A percentile compares a stretch with the other conserved stretches of the same genome.
These are phyloP conservation scores for Nigrospora oryzae DNA, from an alignment of 2,329 filamentous ascomycete species.

Conservation along the genomic window DNA sequence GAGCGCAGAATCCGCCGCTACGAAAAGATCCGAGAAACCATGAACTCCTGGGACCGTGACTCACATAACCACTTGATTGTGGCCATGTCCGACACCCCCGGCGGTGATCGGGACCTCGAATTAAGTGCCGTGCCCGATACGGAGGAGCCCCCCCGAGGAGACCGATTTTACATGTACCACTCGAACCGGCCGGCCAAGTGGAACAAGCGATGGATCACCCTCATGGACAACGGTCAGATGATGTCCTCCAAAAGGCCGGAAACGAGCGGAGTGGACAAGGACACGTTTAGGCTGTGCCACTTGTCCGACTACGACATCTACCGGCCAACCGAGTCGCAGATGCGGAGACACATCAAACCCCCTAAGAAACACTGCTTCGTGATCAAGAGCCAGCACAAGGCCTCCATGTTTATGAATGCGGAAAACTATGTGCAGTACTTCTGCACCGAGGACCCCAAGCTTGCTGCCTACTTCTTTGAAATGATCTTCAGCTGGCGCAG, in stretches of 20 bases:
- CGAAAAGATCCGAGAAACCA: slow-evolving; percentile 75
- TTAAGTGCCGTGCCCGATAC: slow-evolving; percentile 51
- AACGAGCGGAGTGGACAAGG: slow-evolving; percentile 54
- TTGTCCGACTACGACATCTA: slow-evolving; percentile 92
- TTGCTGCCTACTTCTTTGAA: slow-evolving; percentile 62
- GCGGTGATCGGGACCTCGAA: slow-evolving; percentile 55
- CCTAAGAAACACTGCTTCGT: slow-evolving; percentile 83
- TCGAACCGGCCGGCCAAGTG: slow-evolving; percentile 78
- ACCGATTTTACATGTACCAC: slow-evolving; percentile 67
- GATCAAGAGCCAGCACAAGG: slow-evolving; percentile 87
- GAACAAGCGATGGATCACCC: slow-evolving; percentile 74
- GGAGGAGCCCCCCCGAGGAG: slow-evolving; percentile 53
- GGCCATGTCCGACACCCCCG: slow-evolving; percentile 45
- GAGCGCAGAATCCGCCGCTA: slow-evolving; percentile 79
- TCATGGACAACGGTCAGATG: slow-evolving; percentile 67
- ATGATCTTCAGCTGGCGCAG: slow-evolving; percentile 77
- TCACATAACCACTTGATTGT: slow-evolving; percentile 67
- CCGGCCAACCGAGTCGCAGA: slow-evolving; percentile 59
- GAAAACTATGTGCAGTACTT: slow-evolving; percentile 92
- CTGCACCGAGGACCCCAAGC: slow-evolving; percentile 61
- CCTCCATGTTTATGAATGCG: slow-evolving; percentile 70
- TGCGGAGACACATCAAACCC: slow-evolving; percentile 64
- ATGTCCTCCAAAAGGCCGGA: slow-evolving; percentile 60
- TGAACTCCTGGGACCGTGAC: slow-evolving; percentile 90
- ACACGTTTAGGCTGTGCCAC: slow-evolving; percentile 66